Conservation (phyloP, 768 basidiomycete genomes). For the Lactarius psammicola region DNA sequence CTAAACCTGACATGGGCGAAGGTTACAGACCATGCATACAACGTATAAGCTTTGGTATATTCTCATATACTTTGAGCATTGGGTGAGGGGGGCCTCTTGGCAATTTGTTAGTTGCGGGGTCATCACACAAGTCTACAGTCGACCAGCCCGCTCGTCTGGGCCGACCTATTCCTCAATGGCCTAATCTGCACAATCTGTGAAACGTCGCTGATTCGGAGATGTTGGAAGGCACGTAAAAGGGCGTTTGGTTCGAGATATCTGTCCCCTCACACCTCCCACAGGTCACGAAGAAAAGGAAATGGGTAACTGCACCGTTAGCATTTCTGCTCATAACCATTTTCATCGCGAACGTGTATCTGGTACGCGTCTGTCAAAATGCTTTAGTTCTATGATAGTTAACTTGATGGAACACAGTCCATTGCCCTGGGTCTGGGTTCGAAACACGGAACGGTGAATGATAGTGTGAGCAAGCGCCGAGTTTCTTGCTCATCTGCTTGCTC, state of each 20-base stretch:
- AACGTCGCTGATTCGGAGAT: constrained; percentile 48
- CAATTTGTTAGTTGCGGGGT: background rate
- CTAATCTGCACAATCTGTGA: constrained; percentile 48
- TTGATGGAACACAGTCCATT: constrained; percentile 10
- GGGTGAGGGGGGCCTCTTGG: constrained; percentile 25
- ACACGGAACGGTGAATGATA: constrained; percentile 21
- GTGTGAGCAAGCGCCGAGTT: constrained; percentile 9
- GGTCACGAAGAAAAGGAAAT: constrained; percentile 43
- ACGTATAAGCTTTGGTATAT: constrained; percentile 35
- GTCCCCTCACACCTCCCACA: constrained; percentile 24
- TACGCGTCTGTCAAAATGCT: constrained; percentile 20
- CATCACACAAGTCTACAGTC: constrained; percentile 27
- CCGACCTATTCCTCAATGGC: constrained; percentile 49
- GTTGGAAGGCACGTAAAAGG: constrained; percentile 47
- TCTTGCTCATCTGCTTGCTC: background rate
- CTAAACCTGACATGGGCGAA: constrained; percentile 11
- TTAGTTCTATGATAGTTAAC: background rate
- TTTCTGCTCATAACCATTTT: constrained; percentile 38
- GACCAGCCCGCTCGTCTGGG: constrained; percentile 43
- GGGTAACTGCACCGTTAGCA: constrained; percentile 40
- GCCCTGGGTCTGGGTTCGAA: constrained; percentile 19
- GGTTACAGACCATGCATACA: constrained; percentile 32
- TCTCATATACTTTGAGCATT: constrained; percentile 28
- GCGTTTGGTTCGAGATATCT: background rate
- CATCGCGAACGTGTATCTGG: constrained; percentile 44